Evolutionary conservation across 768 basidiomycete species (phyloP).

Genomic region (Suillus placidus): DNA sequence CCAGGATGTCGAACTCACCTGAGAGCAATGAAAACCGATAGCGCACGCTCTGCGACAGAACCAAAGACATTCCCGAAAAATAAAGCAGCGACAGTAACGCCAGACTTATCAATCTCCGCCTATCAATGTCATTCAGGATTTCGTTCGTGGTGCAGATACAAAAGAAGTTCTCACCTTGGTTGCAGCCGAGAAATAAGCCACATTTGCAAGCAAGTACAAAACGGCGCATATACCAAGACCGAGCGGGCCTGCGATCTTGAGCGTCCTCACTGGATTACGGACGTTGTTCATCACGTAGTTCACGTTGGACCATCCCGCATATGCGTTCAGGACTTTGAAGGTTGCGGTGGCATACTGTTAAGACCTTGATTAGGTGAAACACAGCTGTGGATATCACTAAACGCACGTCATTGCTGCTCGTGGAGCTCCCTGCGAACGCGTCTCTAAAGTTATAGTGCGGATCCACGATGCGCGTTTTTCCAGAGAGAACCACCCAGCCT

Average conservation of each 20-base stretch:
- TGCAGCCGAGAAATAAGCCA: conserved; percentile 54
- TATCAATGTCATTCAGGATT: conserved; percentile 16
- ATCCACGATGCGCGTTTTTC: conserved; percentile 56
- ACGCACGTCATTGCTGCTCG: conserved; percentile 50
- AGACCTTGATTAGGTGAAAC: neutral
- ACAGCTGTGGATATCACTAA: neutral
- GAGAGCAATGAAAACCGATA: conserved; percentile 60
- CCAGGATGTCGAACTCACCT: conserved; percentile 37
- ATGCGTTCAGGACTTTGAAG: conserved; percentile 56
- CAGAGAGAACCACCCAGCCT: conserved; percentile 65
- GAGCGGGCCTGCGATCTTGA: conserved; percentile 63
- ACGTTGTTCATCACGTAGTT: conserved; percentile 66
- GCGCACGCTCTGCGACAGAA: conserved; percentile 48
- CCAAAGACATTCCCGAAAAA: conserved; percentile 67
- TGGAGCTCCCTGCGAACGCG: conserved; percentile 57
- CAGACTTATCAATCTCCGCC: conserved; percentile 48
- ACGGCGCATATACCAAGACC: conserved; percentile 55
- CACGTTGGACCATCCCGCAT: conserved; percentile 56
- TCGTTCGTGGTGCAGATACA: neutral
- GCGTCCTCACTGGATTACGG: conserved; percentile 58
- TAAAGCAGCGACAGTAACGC: conserved; percentile 59
- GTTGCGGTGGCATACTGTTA: conserved; percentile 63
- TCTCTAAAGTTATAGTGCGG: conserved; percentile 60
- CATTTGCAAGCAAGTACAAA: conserved; percentile 58
- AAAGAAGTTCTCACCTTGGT: conserved; percentile 21